Evolutionary conservation across 2,329 filamentous ascomycete species (phyloP).

Genomic region (Verticillium nubilum): DNA sequence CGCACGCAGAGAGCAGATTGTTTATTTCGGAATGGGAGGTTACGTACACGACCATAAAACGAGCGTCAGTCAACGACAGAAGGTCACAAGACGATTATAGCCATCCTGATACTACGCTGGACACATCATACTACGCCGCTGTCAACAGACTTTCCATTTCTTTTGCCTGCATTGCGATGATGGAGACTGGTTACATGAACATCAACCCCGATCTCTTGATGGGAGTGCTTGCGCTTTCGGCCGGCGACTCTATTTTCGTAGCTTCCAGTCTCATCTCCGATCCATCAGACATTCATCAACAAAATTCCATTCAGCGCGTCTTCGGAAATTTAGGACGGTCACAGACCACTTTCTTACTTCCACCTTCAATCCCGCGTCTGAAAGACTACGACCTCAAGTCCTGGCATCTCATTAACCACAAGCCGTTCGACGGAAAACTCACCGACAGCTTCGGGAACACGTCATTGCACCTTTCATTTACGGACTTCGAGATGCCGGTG

Average conservation of each 20-base stretch:
- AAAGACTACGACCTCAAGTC: not conserved
- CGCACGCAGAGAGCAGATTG: not conserved
- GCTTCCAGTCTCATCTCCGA: not conserved
- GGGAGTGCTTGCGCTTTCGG: not conserved
- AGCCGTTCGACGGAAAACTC: not conserved
- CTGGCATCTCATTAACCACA: not conserved
- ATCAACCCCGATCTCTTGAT: not conserved
- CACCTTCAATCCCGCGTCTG: not conserved
- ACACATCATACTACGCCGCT: no score
- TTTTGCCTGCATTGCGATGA: constrained; percentile 1
- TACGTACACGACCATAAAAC: no score
- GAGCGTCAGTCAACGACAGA: no score
- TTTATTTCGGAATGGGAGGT: not conserved
- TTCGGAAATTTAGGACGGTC: not conserved
- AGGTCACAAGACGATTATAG: no score
- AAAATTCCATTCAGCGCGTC: not conserved
- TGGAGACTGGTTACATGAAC: not conserved
- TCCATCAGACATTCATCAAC: not conserved
- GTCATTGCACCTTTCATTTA: not conserved
- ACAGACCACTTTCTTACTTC: not conserved
- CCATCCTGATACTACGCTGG: no score
- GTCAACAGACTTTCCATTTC: no score
- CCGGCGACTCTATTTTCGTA: not conserved
- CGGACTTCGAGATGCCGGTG: not conserved
- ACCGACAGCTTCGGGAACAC: not conserved